Conservation (phyloP, 345 rosid species). For the Populus tremula region DNA sequence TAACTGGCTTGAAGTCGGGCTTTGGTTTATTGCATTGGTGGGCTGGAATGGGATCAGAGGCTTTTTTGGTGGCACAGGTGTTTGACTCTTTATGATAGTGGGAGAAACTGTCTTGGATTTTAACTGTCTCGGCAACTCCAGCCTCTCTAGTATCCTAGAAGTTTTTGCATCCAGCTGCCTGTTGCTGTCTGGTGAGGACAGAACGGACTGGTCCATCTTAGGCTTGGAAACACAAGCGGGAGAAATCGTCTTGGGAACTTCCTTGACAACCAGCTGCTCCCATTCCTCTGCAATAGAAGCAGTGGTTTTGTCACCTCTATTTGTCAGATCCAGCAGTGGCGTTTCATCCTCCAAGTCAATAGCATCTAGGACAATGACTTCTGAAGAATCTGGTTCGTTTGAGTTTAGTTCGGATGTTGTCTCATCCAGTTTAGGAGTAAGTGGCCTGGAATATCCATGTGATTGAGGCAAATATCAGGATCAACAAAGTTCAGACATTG, state of each 20-base stretch:
- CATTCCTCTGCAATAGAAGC: slow-evolving; percentile 70
- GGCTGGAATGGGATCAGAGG: slow-evolving; percentile 58
- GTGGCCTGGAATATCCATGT: slow-evolving; percentile 35
- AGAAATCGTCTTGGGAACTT: slow-evolving; percentile 39
- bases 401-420: slow-evolving; percentile 34
- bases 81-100: slow-evolving; percentile 27
- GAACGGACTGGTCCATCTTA: slow-evolving; percentile 27
- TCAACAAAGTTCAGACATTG: background rate
- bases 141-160: slow-evolving; percentile 76
- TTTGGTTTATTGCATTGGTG: slow-evolving; percentile 36
- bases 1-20: slow-evolving; percentile 52
- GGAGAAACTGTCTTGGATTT: slow-evolving; percentile 54
- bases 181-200: slow-evolving; percentile 42
- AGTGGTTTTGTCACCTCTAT: slow-evolving; percentile 35
- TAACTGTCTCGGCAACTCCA: slow-evolving; percentile 66
- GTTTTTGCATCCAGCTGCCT: slow-evolving; percentile 58
- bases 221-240: slow-evolving; percentile 45
- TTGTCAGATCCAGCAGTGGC: slow-evolving; percentile 20
- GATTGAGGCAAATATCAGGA: slow-evolving; percentile 17
- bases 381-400: slow-evolving; percentile 24
- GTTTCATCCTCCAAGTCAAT: slow-evolving; percentile 31
- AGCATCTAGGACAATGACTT: slow-evolving; percentile 14
- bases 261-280: slow-evolving; percentile 74
- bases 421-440: slow-evolving; percentile 34
- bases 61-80: slow-evolving; percentile 35